Base-by-base conservation (phyloP, 306 rosid species). In the Pyrus betulifolia region DNA sequence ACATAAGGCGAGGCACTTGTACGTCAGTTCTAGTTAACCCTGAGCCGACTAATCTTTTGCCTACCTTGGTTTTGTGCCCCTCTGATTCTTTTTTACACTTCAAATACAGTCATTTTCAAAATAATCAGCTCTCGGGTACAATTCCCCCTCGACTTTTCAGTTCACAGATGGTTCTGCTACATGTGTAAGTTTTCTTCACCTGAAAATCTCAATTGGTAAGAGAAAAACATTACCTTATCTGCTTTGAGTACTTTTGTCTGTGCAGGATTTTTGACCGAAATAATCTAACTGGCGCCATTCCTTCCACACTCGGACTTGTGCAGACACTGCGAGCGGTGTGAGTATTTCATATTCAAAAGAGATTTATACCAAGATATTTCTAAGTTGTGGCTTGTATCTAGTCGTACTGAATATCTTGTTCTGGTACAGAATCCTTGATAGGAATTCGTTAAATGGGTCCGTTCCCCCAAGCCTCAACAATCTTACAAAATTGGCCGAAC, bases 251-350 rank as follows among this genome's bases (percentile, higher is more conserved):
- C 38, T 21, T 75, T 72, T 62, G 58, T 74, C 30, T 30, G 35
- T 28, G 81, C 96, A 93, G 93, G 82, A 88, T 92, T 74, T 85
- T 90, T 8, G 93, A 90, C 38, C 15, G 14, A 22, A 93, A 93
- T 79, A 0, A 58, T 17, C 79, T 93, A 40, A 79, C 10, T 13
- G 93, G 97, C 18, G 71, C 35, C 66, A 87, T 93, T 63, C 97
- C 93, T 60, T 69, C 81, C 33, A 87, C 91, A 42, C 79, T 90
- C 69, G 91, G 88, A 77, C 88, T 77, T 46, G 90, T 89, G 72
- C 42, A 55, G 74, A 17, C 30, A 65, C 79, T 89, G 71, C 84
- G 73, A 82, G 86, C 87, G 79, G 74, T 93, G 96, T 93, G 78
- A 93, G 97, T 93, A 74, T 54, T 81, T 72, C 51, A 74, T 58